Evolutionary conservation across 139 green algal genomes (phyloP).

Genomic region (Coelastrella sp.): DNA sequence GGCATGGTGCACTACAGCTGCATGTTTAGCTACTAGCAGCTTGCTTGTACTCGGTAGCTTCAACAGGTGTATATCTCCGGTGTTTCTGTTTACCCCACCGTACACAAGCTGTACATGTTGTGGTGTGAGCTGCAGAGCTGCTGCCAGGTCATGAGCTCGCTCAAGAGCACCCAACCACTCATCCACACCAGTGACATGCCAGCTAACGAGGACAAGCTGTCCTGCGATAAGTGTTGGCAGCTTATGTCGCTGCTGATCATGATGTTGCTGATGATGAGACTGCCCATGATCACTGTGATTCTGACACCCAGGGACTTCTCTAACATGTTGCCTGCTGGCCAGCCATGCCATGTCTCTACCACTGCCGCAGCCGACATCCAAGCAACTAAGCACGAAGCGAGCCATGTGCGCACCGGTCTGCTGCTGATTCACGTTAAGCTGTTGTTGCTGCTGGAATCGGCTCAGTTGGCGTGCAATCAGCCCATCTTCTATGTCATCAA

Average conservation of each 20-base stretch:
- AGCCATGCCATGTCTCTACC: conserved; percentile 53
- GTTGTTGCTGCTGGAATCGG: background rate
- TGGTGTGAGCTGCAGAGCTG: background rate
- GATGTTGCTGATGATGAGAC: too few relatives aligned
- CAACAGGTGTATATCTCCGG: conserved; percentile 4
- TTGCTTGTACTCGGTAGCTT: background rate
- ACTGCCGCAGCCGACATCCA: conserved; percentile 57
- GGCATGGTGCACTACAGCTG: background rate
- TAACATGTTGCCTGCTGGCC: background rate
- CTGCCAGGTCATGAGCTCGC: conserved; percentile 33
- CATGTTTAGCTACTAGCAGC: background rate
- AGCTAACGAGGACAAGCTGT: conserved; percentile 2
- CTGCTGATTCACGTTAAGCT: background rate
- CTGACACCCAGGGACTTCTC: too few relatives aligned
- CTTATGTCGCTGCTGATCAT: too few relatives aligned
- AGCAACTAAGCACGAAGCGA: too few relatives aligned
- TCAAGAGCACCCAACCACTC: conserved; percentile 50
- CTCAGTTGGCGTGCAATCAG: background rate
- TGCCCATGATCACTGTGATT: too few relatives aligned
- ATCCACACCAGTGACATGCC: conserved; percentile 54
- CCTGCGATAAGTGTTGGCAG: background rate
- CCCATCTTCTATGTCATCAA: background rate
- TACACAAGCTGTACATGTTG: conserved; percentile 4
- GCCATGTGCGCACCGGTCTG: too few relatives aligned
- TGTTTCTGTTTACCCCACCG: background rate